Evolutionary conservation across 352 stramenopile genomes (phyloP).

Genomic region (Phytophthora gonapodyides): DNA sequence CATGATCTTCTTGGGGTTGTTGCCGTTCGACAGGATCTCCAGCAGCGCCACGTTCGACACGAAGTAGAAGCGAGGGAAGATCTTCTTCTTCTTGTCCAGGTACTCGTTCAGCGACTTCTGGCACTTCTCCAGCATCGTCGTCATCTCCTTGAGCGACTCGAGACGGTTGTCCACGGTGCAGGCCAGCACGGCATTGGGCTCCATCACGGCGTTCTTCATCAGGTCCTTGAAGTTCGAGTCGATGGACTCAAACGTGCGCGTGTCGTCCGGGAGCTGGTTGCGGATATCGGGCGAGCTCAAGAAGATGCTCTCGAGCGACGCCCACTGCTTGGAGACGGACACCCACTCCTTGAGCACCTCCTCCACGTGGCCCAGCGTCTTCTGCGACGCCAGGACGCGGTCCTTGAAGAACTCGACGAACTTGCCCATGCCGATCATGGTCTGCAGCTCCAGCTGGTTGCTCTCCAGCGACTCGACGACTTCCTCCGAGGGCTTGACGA

Average conservation of each 20-base stretch:
- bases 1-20: conserved; percentile 98
- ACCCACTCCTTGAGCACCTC: conserved; percentile 90
- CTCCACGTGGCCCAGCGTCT: conserved; percentile 84
- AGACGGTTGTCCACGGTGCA: conserved; percentile 82
- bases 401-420: conserved; percentile 93
- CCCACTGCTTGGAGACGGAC: conserved; percentile 87
- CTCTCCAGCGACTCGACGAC: conserved; percentile 86
- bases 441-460: conserved; percentile 88
- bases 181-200: conserved; percentile 78
- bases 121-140: conserved; percentile 87
- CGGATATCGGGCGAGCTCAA: conserved; percentile 88
- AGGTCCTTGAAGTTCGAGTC: conserved; percentile 92
- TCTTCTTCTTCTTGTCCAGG: conserved; percentile 93
- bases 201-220: conserved; percentile 90
- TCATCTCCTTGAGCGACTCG: conserved; percentile 88
- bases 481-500: conserved; percentile 87
- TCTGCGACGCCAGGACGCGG: conserved; percentile 75
- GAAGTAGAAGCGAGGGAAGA: conserved; percentile 92
- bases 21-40: conserved; percentile 89
- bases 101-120: conserved; percentile 91
- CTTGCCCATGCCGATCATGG: conserved; percentile 91
- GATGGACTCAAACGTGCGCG: conserved; percentile 86
- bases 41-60: conserved; percentile 88
- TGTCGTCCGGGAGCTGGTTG: conserved; percentile 88
- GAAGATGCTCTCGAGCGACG: conserved; percentile 89